phyloP scores from a whole-genome alignment of 805 yeast species.

The Hanseniaspora nectarophila region DNA sequence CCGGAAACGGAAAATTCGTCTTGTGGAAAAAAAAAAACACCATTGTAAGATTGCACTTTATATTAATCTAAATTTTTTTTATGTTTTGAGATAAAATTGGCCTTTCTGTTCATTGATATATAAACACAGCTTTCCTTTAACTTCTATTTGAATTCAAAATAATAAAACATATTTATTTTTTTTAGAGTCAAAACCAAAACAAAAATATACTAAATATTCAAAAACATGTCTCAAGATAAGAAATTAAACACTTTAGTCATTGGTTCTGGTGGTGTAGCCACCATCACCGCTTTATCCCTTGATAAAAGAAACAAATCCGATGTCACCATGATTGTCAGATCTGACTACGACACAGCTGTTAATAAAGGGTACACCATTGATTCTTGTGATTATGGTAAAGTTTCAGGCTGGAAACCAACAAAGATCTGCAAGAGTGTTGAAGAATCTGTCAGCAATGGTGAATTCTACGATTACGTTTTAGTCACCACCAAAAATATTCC shows the following conservation, averaged over 20 bases:
- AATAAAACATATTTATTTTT: too few relatives aligned
- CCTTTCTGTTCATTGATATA: too few relatives aligned
- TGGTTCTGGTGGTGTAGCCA: constrained; percentile 76
- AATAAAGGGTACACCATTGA: constrained; percentile 42
- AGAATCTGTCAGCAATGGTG: constrained; percentile 30
- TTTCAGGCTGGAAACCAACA: constrained; percentile 40
- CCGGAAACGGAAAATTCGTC: neutral
- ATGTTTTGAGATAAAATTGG: too few relatives aligned
- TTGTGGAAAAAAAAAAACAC: too few relatives aligned
- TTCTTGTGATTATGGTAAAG: constrained; percentile 46
- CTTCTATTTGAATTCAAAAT: too few relatives aligned
- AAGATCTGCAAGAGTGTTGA: constrained; percentile 32
- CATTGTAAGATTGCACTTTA: too few relatives aligned
- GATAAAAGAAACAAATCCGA: constrained; percentile 36
- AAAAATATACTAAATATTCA: neutral
- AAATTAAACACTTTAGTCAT: constrained; percentile 38
- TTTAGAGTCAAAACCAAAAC: constrained; percentile 4
- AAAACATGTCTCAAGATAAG: neutral
- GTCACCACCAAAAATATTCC: constrained; percentile 57
- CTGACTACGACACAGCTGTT: constrained; percentile 42
- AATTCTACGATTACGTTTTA: constrained; percentile 42
- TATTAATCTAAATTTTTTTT: too few relatives aligned
- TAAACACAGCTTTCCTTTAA: too few relatives aligned
- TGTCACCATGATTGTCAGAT: constrained; percentile 49
- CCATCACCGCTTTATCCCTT: constrained; percentile 55